Conservation (phyloP, 257 asterid species). For the Nicotiana obtusifolia region DNA sequence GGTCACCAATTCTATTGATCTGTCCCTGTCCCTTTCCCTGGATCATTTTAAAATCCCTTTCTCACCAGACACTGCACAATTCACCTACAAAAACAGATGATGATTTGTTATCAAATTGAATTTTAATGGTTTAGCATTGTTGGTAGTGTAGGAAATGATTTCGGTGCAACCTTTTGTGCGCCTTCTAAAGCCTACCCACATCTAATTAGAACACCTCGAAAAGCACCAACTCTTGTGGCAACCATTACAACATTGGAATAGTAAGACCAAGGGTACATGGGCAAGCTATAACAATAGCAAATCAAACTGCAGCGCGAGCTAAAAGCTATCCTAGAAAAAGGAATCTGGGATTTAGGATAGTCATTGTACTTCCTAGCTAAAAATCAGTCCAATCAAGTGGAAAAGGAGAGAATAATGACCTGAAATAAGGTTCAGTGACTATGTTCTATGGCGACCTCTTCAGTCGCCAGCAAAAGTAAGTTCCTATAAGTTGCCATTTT, state of each 20-base stretch:
- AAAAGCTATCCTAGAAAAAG: conserved; percentile 32
- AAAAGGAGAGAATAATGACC: conserved; percentile 33
- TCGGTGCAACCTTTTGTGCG: conserved; percentile 23
- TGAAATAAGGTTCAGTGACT: too few relatives aligned
- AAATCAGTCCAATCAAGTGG: conserved; percentile 38
- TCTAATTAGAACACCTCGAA: conserved; percentile 29
- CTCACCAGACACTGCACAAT: too few relatives aligned
- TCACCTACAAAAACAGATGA: conserved; percentile 19
- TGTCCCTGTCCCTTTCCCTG: too few relatives aligned
- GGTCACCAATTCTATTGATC: too few relatives aligned
- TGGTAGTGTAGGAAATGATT: background rate
- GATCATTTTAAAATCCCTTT: too few relatives aligned
- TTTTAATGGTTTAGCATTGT: background rate
- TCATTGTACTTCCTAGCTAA: conserved; percentile 19
- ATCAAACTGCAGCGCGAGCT: conserved; percentile 39
- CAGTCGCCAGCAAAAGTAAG: too few relatives aligned
- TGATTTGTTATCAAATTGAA: background rate
- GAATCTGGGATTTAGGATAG: conserved; percentile 37
- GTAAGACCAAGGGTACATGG: conserved; percentile 51
- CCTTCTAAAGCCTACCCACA: conserved; percentile 32
- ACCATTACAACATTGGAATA: conserved; percentile 48
- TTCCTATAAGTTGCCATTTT: too few relatives aligned
- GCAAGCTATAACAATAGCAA: conserved; percentile 46
- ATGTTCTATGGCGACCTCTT: too few relatives aligned
- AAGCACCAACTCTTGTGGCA: conserved; percentile 42